Evolutionary conservation across 306 rosid species (phyloP).

Genomic region (Trifolium pratense): DNA sequence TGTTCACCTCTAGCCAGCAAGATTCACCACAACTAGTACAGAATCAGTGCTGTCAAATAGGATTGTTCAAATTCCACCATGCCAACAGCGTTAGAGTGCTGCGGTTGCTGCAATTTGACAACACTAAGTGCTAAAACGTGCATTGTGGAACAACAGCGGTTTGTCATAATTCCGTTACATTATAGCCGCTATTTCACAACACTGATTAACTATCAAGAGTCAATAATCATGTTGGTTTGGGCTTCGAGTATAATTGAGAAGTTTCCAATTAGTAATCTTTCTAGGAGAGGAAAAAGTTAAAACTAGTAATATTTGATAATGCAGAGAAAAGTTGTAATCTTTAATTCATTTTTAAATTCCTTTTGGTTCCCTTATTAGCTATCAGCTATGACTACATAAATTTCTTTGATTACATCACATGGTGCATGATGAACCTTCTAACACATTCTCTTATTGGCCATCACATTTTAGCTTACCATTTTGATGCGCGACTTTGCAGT

Average conservation of each 20-base stretch:
- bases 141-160: background rate
- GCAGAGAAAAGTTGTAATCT: slow-evolving; percentile 9
- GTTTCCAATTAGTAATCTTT: slow-evolving; percentile 29
- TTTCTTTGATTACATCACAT: no score
- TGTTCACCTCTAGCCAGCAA: slow-evolving; percentile 7
- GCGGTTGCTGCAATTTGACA: background rate
- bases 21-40: background rate
- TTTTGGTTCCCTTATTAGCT: no score
- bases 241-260: background rate
- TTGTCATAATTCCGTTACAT: background rate
- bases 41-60: background rate
- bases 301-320: background rate
- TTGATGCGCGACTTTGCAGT: slow-evolving; percentile 6
- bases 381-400: no score
- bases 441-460: background rate
- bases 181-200: no score
- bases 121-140: background rate
- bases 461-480: slow-evolving; percentile 10
- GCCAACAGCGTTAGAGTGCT: no score
- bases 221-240: background rate
- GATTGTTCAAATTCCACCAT: no score
- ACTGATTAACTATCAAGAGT: background rate
- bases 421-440: no score
- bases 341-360: background rate
- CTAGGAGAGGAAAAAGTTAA: background rate